Percentiles rank a stretch among this genome's conserved stretches.
These are phyloP conservation scores for Eucalyptus urophylla DNA, from an alignment of 345 rosid genomes.

Conservation along the genomic window DNA sequence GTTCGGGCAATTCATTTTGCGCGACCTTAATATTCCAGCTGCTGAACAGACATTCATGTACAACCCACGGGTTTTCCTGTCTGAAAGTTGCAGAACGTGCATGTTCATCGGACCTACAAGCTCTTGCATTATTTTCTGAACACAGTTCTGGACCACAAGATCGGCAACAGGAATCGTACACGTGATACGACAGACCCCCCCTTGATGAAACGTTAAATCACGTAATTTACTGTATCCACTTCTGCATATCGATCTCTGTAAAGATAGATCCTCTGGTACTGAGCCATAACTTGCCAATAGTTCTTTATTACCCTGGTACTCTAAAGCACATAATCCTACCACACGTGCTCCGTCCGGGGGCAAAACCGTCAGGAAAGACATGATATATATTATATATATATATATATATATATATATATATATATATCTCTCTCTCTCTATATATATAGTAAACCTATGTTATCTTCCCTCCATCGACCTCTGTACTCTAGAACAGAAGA, in stretches of 20 bases:
- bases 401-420: too few species aligned
- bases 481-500: neutral
- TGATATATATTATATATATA: too few species aligned
- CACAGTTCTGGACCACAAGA: neutral
- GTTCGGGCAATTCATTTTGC: too few species aligned
- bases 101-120: neutral
- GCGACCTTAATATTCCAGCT: too few species aligned
- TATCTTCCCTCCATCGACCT: neutral
- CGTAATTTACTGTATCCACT: neutral
- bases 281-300: neutral
- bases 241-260: neutral
- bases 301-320: neutral
- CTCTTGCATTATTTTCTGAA: neutral
- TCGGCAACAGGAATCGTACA: neutral
- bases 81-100: neutral
- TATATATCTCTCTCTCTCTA: too few species aligned
- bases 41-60: neutral
- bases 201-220: neutral
- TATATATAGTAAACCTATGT: too few species aligned
- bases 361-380: neutral
- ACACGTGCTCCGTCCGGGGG: neutral
- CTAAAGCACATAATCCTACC: neutral
- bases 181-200: neutral
- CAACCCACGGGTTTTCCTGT: neutral
- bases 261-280: neutral